Percentiles rank a stretch among this genome's conserved stretches.
These are phyloP conservation scores for Scutellospora calospora DNA, from an alignment of 371 early-diverging fungal genomes.

Conservation along the genomic window DNA sequence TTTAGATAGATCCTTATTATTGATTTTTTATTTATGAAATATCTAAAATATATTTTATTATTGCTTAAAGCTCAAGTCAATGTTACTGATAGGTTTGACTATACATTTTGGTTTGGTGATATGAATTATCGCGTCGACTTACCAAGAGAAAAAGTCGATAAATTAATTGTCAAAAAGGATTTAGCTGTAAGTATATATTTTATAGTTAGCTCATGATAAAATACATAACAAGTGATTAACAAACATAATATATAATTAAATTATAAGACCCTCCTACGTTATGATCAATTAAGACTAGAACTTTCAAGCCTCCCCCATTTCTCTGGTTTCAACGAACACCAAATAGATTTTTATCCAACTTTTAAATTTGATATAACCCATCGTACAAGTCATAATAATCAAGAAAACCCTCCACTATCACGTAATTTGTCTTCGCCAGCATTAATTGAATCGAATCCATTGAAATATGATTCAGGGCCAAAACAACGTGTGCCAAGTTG, in stretches of 20 bases:
- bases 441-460: constrained; percentile 28
- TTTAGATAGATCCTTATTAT: too few species aligned
- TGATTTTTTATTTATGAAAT: not conserved
- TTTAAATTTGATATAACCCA: constrained; percentile 31
- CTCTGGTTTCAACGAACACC: not conserved
- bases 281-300: constrained; percentile 2
- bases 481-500: constrained; percentile 80
- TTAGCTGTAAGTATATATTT: constrained; percentile 52
- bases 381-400: not conserved
- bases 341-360: not conserved
- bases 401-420: not conserved
- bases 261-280: constrained; percentile 21
- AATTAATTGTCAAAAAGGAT: constrained; percentile 57
- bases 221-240: too few species aligned
- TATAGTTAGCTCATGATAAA: not conserved
- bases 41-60: not conserved
- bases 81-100: constrained; percentile 62
- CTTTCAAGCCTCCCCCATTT: not conserved
- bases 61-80: not conserved
- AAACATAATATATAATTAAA: not conserved
- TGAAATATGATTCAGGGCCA: constrained; percentile 75
- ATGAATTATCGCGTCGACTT: constrained; percentile 81
- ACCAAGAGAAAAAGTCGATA: constrained; percentile 62
- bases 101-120: constrained; percentile 82
- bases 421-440: constrained; percentile 4